phyloP scores from a whole-genome alignment of 495 filamentous ascomycete species.

The Aspergillus ostianus region DNA sequence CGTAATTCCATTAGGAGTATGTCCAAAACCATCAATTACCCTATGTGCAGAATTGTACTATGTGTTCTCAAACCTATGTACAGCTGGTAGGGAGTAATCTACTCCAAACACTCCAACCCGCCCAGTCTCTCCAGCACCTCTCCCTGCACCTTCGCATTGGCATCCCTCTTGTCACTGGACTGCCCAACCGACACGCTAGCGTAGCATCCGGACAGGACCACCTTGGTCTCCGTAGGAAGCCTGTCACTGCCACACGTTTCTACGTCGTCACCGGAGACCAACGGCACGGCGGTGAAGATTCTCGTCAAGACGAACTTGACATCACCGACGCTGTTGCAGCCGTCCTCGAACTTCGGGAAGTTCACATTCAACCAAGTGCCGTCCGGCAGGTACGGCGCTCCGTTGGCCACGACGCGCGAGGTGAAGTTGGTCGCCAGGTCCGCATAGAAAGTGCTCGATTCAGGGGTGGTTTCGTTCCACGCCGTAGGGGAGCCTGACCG shows the following conservation, averaged over 20 bases:
- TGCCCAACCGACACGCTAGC: slow-evolving; percentile 63
- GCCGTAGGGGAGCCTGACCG: slow-evolving; percentile 46
- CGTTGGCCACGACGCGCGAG: slow-evolving; percentile 48
- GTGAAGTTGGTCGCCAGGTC: slow-evolving; percentile 58
- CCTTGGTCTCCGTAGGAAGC: slow-evolving; percentile 55
- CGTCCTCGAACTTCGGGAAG: slow-evolving; percentile 50
- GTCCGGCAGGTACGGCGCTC: slow-evolving; percentile 58
- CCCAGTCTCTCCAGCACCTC: slow-evolving; percentile 55
- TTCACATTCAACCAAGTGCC: slow-evolving; percentile 67
- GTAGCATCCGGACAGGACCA: slow-evolving; percentile 53
- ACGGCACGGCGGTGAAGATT: slow-evolving; percentile 50
- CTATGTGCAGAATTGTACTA: background rate
- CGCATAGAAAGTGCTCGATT: slow-evolving; percentile 57
- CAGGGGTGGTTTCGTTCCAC: slow-evolving; percentile 49
- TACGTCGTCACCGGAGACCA: slow-evolving; percentile 53
- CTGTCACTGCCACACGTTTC: slow-evolving; percentile 52
- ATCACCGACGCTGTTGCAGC: slow-evolving; percentile 45
- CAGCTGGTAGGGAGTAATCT: background rate
- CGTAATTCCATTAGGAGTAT: no score
- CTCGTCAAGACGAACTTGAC: slow-evolving; percentile 62
- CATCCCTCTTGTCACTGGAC: slow-evolving; percentile 56
- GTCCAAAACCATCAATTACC: no score
- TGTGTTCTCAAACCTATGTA: no score
- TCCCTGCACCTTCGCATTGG: slow-evolving; percentile 52
- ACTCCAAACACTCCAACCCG: slow-evolving; percentile 32